These are phyloP conservation scores for Epichloe amarillans DNA, from an alignment of 2,329 filamentous ascomycete genomes.

Conservation along the genomic window DNA sequence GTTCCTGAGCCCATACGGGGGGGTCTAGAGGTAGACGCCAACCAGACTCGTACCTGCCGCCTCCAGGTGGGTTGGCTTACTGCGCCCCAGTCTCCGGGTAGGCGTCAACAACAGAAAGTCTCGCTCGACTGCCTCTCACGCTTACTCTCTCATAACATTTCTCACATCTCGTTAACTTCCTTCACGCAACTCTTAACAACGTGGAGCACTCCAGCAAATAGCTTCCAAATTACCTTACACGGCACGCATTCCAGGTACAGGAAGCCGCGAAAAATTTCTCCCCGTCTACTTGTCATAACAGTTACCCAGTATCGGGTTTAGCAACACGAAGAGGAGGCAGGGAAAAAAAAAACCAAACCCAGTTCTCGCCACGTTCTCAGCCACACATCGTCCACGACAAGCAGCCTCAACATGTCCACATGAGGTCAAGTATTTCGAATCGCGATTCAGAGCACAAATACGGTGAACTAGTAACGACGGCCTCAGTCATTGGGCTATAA, in stretches of 20 bases:
- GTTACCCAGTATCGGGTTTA: conserved; percentile 2
- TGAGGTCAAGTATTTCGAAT: conserved; percentile 10
- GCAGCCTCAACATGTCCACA: conserved; percentile 23
- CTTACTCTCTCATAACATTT: neutral
- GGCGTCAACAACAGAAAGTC: conserved; percentile 3
- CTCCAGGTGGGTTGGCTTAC: neutral
- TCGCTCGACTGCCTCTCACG: neutral
- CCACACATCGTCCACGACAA: conserved; percentile 23
- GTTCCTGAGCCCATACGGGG: neutral
- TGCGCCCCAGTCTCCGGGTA: neutral
- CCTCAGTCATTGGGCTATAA: neutral
- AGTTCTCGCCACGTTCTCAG: conserved; percentile 33
- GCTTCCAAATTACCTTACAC: neutral
- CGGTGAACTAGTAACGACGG: neutral
- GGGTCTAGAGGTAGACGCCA: neutral
- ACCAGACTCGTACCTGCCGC: neutral
- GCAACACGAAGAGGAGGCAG: conserved; percentile 1
- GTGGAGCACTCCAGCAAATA: neutral
- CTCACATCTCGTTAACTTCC: neutral
- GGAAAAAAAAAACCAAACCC: conserved; percentile 13
- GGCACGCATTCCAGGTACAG: neutral
- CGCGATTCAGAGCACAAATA: conserved; percentile 4
- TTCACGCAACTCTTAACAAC: neutral
- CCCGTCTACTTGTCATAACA: neutral
- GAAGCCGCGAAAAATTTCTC: neutral